Conservation (phyloP, 805 yeast species). For the Candida ovalis region DNA sequence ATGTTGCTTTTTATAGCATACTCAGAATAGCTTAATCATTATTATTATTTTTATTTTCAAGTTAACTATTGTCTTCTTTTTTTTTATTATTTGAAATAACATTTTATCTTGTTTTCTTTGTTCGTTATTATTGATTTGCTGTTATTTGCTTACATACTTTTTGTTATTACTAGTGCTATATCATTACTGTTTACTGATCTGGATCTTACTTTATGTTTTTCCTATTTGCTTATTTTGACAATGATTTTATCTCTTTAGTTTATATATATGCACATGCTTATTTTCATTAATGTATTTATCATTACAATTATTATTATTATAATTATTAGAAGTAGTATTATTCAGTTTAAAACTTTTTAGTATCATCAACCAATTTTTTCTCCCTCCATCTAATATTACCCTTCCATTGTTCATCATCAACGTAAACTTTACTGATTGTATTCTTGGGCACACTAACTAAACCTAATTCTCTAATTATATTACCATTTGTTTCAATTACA, state of each 20-base stretch:
- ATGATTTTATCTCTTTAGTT: not conserved
- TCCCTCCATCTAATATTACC: constrained; percentile 13
- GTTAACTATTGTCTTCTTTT: not conserved
- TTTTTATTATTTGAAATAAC: not conserved
- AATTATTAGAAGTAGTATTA: no score
- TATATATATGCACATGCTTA: not conserved
- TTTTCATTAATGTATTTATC: not conserved
- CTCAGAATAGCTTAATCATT: not conserved
- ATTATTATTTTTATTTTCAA: not conserved
- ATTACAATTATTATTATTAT: no score
- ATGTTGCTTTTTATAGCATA: not conserved
- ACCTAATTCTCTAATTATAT: constrained; percentile 39
- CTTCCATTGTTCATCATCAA: constrained; percentile 23
- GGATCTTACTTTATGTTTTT: not conserved
- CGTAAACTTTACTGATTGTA: constrained; percentile 32
- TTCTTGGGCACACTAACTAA: constrained; percentile 49
- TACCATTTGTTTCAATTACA: constrained; percentile 30
- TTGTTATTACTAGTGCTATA: not conserved
- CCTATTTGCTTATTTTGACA: not conserved
- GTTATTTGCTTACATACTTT: not conserved
- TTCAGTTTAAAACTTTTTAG: no score
- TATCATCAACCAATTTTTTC: no score
- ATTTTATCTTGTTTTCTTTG: no score
- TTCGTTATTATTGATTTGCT: no score
- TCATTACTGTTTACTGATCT: not conserved